Conservation (phyloP, 305 asterid species). For the Fraxinus sp. region DNA sequence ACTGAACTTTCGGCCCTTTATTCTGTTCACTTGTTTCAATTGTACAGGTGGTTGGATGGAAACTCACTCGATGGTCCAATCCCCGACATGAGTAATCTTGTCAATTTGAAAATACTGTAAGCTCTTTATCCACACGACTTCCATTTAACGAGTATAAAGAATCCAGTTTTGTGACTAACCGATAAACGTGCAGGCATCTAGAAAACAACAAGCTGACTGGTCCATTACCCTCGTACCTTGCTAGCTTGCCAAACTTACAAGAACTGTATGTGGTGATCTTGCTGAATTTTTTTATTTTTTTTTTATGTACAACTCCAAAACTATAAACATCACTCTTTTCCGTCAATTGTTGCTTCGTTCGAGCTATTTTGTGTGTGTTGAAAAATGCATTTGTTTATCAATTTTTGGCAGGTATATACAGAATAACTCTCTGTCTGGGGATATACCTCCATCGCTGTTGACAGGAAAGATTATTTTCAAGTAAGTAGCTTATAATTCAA, state of each 20-base stretch:
- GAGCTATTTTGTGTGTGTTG: not conserved
- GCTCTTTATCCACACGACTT: constrained; percentile 24
- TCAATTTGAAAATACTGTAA: constrained; percentile 74
- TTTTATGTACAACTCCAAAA: no score
- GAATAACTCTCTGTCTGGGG: constrained; percentile 81
- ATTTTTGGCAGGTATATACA: constrained; percentile 58
- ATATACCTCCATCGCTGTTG: constrained; percentile 62
- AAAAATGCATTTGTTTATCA: not conserved
- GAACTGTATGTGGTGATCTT: constrained; percentile 58
- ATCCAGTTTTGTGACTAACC: constrained; percentile 15
- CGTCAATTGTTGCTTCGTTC: not conserved
- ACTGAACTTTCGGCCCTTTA: constrained; percentile 1
- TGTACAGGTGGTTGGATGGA: constrained; percentile 79
- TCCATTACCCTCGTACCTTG: constrained; percentile 63
- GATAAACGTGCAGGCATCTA: constrained; percentile 68
- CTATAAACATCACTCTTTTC: no score
- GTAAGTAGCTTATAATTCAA: constrained; percentile 38
- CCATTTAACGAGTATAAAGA: not conserved
- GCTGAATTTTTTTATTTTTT: constrained; percentile 2
- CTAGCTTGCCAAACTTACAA: constrained; percentile 62
- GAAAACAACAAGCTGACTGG: constrained; percentile 82
- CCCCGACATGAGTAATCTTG: constrained; percentile 78
- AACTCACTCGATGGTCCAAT: constrained; percentile 65
- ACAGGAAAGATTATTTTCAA: constrained; percentile 66
- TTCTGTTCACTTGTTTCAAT: constrained; percentile 15